Conservation (phyloP, 23 red algal genomes). For the Gracilaria gracilis region DNA sequence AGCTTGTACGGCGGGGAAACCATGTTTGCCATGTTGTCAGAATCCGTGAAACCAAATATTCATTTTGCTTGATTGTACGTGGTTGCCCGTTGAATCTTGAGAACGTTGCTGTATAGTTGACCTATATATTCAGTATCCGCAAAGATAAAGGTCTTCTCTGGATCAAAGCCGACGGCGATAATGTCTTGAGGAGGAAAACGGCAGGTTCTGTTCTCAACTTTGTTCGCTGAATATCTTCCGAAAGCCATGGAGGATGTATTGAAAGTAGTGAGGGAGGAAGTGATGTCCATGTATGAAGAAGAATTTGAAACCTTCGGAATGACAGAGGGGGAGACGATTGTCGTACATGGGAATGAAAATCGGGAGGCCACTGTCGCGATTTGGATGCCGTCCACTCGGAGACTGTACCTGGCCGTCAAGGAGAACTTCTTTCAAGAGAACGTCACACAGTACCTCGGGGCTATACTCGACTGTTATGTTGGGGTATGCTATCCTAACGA, state of each 20-base stretch:
- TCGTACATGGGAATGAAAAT: background rate
- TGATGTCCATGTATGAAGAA: no score
- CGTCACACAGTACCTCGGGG: background rate
- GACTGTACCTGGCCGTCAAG: background rate
- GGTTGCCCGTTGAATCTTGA: slow-evolving; percentile 88
- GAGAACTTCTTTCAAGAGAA: background rate
- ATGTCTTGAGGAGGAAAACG: no score
- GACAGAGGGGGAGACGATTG: no score
- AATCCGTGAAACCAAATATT: slow-evolving; percentile 95
- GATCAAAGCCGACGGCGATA: slow-evolving; percentile 93
- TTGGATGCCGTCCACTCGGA: background rate
- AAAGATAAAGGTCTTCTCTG: slow-evolving; percentile 94
- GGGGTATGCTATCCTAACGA: no score
- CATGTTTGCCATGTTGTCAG: slow-evolving; percentile 99
- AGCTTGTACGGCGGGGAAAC: slow-evolving; percentile 96
- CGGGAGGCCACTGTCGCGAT: background rate
- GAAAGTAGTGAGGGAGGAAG: no score
- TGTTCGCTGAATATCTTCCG: no score
- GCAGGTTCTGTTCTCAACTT: no score
- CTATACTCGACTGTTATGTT: background rate
- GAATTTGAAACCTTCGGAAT: no score
- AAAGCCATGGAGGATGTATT: no score
- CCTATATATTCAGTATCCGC: slow-evolving; percentile 88
- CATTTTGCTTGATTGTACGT: slow-evolving; percentile 93
- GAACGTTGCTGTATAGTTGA: slow-evolving; percentile 79